Base-by-base conservation (phyloP, 208 protist genomes). In the Acanthamoeba quina region DNA sequence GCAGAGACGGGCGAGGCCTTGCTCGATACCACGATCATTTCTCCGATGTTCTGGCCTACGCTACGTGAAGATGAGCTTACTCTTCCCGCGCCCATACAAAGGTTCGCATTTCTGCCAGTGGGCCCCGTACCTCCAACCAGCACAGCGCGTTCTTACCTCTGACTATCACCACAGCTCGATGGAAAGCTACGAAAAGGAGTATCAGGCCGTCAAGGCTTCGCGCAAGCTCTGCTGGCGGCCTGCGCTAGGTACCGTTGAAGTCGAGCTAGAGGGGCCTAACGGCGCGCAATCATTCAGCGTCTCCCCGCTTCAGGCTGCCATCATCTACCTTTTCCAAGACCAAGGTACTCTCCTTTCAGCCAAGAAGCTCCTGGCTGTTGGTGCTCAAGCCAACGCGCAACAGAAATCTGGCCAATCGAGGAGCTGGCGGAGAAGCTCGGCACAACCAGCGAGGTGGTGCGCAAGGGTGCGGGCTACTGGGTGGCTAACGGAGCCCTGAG, bases 251-350 rank as follows among this genome's bases (percentile, higher is more conserved):
- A 91, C 85, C 11, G 85, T 91, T 4, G 85, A 91, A 47, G 37
- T 91, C 0, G 85, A 91, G 85, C 60, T 91, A 3, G 85, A 91
- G 37, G 54, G 54, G 3, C 85, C 85, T 4, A 37, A 91, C 41
- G 85, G 85, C n/a, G 62, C 17, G 0, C 56, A 72, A 19, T 21
- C 34, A 26, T 74, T 49, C 58, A 91, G 26, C 3, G 85, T 91
- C 24, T 66, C 85, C 49, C 85, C 85, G 37, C 85, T 91, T 37
- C 85, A 91, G 44, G 85, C 85, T 72, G 2, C 85, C 60, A 91
- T 91, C 24, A 91, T 91, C 60, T 56, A 91, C 47, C 31, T 91
- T 3, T 91, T 91, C 60, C 85, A 91, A n/a, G 85, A 91, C 24
- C 54, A 91, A 74, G 85, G 85, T 78, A 78, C 44, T 21, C 74